Base-by-base conservation (phyloP, 225 moss, liverwort and hornwort genomes). In the Pleurozium schreberi region DNA sequence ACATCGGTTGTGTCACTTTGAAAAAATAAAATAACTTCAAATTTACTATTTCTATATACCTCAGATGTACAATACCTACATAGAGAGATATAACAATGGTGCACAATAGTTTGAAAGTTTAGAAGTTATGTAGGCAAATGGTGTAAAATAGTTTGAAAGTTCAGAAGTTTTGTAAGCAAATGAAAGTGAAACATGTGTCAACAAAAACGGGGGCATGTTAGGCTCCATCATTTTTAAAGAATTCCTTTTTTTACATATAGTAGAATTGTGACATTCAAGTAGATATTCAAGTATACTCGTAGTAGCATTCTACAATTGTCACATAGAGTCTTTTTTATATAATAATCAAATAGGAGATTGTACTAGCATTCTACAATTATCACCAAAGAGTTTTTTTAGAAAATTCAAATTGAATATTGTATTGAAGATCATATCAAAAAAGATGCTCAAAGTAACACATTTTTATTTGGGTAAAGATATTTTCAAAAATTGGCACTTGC, bases 241-340 rank as follows among this genome's bases (percentile, higher is more conserved):
- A 36, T 13, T 52, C 22, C 0, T 52, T 53, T 23, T 6, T 53
- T 23, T 25, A 5, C 8, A 0, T 22, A 5, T 14, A 23, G 2
- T 23, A 15, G 4, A 55, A 78, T 55, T 38, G 10, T 38, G 4
- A 25, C 1, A 9, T 78, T n/a, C n/a, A n/a, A n/a, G n/a, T 57
- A 4, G 26, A 34, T n/a, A 38, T 57, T 78, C n/a, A n/a, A n/a
- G n/a, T n/a, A n/a, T n/a, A n/a, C n/a, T n/a, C n/a, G 0, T 3
- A 1, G 3, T n/a, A 57, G 11, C 26, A 53, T 78, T 17, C 7
- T 78, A 78, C 11, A 57, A 7, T 6, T 57, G 4, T 26, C 6
- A 7, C 55, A 10, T 1, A 9, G 1, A 6, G 0, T 16, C 38
- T 23, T 16, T 10, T 10, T 78, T n/a, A n/a, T n/a, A n/a, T n/a